Evolutionary conservation across 306 rosid genomes (phyloP), one percentile per base, ranked within the genome.

Genomic region (Sicyos edulis): DNA sequence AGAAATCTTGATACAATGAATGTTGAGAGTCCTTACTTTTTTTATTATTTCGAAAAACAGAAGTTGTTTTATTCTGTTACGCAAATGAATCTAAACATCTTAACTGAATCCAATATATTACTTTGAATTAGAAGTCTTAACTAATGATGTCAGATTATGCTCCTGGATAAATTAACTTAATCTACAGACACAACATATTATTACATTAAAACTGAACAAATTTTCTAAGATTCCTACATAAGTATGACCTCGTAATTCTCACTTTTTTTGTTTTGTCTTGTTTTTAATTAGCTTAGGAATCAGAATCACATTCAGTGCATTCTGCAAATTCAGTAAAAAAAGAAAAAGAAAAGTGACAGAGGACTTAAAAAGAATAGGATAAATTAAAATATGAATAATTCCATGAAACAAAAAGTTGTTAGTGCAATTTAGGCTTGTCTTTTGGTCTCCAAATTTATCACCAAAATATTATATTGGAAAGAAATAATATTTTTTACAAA

Each of bases 91-190:
- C 63, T 61, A 64, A 65, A 13, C 29, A 66, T 51, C 74, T 70
- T 4, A 50, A 13, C 54, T 24, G 44, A 68, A 68, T 20, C 22
- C 7, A 68, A 70, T 16, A 49, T 24, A 34, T 34, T 51, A 70
- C 22, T 26, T 49, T 52, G 55, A 50, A 26, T 49, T 50, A 40
- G 16, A 29, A 42, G 32, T 45, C 11, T 66, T 44, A 66, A 66
- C 45, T 66, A 20, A 44, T 55, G 64, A 53, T 70, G 82, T 78
- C 77, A 67, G 82, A 65, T 72, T 55, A 63, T 71, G 84, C 58
- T 70, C 15, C 45, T 21, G 44, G 59, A 70, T 70, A 15, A 16
- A 54, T 34, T 70, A 44, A 47, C 11, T 26, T 51, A 70, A 70
- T 70, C 59, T 16, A 53, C 16, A 70, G 61, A 53, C 50, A 29